Percentiles rank a stretch among this genome's conserved stretches.
Conservation (phyloP, 345 rosid species). For the Psidium guajava region DNA sequence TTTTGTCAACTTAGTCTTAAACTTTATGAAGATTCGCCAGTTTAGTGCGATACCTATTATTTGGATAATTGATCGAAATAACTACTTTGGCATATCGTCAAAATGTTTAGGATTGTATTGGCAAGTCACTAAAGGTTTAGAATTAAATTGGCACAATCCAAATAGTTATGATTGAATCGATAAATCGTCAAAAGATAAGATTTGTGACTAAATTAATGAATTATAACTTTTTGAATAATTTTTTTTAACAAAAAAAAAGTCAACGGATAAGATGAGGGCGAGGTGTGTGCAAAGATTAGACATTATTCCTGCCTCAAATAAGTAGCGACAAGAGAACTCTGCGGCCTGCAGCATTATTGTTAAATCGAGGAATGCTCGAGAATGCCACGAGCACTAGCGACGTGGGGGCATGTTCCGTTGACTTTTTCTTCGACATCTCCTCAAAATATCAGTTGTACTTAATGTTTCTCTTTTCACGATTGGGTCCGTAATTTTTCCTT, state of each 20-base stretch:
- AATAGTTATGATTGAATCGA: no score
- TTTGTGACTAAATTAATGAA: no score
- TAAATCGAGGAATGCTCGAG: not conserved
- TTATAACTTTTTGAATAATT: no score
- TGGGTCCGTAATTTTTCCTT: not conserved
- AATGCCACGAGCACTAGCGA: not conserved
- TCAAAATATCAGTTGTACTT: not conserved
- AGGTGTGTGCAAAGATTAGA: not conserved
- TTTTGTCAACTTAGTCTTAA: no score
- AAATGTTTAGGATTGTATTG: no score
- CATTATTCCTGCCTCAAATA: not conserved
- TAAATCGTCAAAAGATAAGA: no score
- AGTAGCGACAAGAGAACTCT: not conserved
- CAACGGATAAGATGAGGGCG: not conserved
- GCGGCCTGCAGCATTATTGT: not conserved
- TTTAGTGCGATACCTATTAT: no score
- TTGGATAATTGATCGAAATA: no score
- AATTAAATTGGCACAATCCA: no score
- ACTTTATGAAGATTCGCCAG: no score
- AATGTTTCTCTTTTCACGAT: not conserved
- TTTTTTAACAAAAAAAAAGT: not conserved
- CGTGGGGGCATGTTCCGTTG: not conserved
- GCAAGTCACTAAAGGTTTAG: no score
- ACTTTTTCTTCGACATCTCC: not conserved
- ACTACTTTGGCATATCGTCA: no score